Evolutionary conservation across 2,329 filamentous ascomycete genomes (phyloP).

Genomic region (Coniochaeta prunicola): DNA sequence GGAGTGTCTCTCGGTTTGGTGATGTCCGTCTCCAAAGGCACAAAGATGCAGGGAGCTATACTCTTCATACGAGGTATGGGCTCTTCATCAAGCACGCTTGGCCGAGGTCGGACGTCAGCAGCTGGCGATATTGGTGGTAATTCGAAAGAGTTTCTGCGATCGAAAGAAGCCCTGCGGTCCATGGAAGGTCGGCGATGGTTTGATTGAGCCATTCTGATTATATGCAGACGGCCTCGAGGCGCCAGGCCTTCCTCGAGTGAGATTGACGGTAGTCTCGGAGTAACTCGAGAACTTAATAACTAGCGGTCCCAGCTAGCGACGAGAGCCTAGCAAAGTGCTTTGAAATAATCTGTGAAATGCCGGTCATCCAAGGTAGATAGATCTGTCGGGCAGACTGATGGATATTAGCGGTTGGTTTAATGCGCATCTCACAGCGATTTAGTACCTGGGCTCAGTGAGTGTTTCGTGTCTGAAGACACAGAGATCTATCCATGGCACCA

Average conservation of each 20-base stretch:
- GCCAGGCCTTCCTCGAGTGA: neutral
- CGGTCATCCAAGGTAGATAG: too few species aligned
- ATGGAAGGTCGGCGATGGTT: neutral
- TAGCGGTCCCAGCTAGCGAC: neutral
- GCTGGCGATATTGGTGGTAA: neutral
- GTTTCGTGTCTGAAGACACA: neutral
- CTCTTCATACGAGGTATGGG: constrained; percentile 18
- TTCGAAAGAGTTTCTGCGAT: neutral
- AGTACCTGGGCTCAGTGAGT: neutral
- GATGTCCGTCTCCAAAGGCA: constrained; percentile 23
- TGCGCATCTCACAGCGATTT: neutral
- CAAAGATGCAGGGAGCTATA: constrained; percentile 23
- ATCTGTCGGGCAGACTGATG: too few species aligned
- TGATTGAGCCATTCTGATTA: neutral
- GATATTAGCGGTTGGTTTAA: neutral
- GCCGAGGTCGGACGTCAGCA: neutral
- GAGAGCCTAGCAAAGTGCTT: neutral
- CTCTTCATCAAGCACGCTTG: constrained; percentile 5
- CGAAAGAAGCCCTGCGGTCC: neutral
- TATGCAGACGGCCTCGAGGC: neutral
- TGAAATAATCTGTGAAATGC: neutral
- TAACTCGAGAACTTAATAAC: neutral
- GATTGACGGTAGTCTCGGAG: neutral
- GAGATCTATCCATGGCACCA: neutral
- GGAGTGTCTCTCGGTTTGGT: constrained; percentile 17